Evolutionary conservation across 352 stramenopile species (phyloP).

Genomic region (Pythium apleroticum): DNA sequence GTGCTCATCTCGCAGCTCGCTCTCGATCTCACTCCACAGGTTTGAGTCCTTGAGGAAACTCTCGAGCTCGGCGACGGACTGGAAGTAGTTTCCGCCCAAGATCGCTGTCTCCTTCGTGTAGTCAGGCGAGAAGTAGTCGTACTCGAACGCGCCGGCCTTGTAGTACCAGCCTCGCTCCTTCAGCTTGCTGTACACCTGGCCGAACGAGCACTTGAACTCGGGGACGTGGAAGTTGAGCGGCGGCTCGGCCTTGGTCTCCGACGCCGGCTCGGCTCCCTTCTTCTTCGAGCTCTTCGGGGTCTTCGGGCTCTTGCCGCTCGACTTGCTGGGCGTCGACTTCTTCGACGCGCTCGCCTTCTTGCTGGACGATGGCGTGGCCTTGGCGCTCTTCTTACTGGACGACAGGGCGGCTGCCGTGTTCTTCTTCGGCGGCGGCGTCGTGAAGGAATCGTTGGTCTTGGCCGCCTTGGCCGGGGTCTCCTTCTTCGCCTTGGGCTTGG

Average conservation of each 20-base stretch:
- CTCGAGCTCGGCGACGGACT: slow-evolving; percentile 55
- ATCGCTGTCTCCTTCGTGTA: slow-evolving; percentile 57
- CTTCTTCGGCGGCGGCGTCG: slow-evolving; percentile 24
- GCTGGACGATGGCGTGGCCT: slow-evolving; percentile 23
- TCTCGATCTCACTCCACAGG: slow-evolving; percentile 58
- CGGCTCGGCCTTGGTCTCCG: slow-evolving; percentile 39
- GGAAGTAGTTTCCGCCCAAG: slow-evolving; percentile 65
- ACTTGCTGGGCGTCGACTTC: slow-evolving; percentile 26
- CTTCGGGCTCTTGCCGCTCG: slow-evolving; percentile 18
- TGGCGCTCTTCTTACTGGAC: slow-evolving; percentile 8
- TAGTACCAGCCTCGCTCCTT: slow-evolving; percentile 64
- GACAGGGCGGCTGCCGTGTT: neutral
- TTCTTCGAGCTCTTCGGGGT: slow-evolving; percentile 33
- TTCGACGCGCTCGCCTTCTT: slow-evolving; percentile 20
- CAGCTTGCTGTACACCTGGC: slow-evolving; percentile 59
- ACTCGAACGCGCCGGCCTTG: slow-evolving; percentile 60
- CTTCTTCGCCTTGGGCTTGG: slow-evolving; percentile 21
- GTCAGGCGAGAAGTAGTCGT: slow-evolving; percentile 79
- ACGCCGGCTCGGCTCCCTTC: slow-evolving; percentile 14
- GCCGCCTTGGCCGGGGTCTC: slow-evolving; percentile 29
- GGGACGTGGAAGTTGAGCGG: slow-evolving; percentile 41
- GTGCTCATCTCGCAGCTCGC: slow-evolving; percentile 54
- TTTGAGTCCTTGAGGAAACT: slow-evolving; percentile 59
- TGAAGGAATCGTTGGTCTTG: slow-evolving; percentile 21
- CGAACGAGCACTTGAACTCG: slow-evolving; percentile 72